Evolutionary conservation across 106 monocot species (phyloP), one percentile per base, ranked within the genome.

Genomic region (Alisma plantagoaquatica): DNA sequence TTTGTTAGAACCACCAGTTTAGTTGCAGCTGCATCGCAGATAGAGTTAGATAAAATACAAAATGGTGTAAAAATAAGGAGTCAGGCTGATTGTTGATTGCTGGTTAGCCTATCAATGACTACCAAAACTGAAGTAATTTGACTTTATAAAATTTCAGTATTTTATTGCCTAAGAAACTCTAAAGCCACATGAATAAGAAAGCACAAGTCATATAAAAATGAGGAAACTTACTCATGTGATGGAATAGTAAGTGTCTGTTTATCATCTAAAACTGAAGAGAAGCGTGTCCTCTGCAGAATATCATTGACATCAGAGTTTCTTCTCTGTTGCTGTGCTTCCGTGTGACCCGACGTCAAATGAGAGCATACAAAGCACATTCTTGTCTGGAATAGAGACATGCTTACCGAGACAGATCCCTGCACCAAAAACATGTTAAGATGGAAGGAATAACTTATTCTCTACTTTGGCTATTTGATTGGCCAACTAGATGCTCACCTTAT

Each of bases 381-480:
- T 33, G 84, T 80, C 54, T 85, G 84, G 62, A 80, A 85, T n/a
- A 84, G 53, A 21, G 84, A 76, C 79, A 85, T 80, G 54, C 84
- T 85, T 22, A 85, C 70, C 24, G 79, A 79, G 56, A 85, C 63
- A 22, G 84, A 85, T 31, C 84, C 84, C 84, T 85, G 75, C 70
- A 64, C 2, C 23, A 35, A 23, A 29, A 24, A 14, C n/a, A n/a
- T 4, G 41, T 30, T 23, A 29, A 61, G 26, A 6, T 21, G 27
- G 24, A 10, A 46, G 8, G 0, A 32, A 17, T 5, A 31, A 23
- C n/a, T n/a, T n/a, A n/a, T n/a, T n/a, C n/a, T n/a, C n/a, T n/a
- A n/a, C n/a, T n/a, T 20, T 20, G 21, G 16, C 46, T n/a, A n/a
- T n/a, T n/a, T n/a, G n/a, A n/a, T n/a, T n/a, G n/a, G n/a, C n/a